These are phyloP conservation scores for Penicillium sp. DNA, from an alignment of 2,329 filamentous ascomycete genomes.

Conservation along the genomic window DNA sequence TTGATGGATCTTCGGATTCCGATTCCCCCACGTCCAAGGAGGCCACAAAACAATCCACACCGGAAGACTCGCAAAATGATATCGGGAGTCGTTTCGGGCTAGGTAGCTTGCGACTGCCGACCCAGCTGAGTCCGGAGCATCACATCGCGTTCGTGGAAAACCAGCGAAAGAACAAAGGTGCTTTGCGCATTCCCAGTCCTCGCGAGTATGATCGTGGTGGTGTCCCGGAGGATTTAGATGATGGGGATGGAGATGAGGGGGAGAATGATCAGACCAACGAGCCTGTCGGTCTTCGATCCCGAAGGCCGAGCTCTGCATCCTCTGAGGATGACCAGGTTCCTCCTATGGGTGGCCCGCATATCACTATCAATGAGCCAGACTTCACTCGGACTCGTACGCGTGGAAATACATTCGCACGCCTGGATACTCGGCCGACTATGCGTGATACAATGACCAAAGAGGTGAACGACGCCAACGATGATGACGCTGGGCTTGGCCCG, in stretches of 20 bases:
- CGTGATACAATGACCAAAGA: constrained; percentile 34
- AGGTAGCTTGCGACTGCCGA: constrained; percentile 54
- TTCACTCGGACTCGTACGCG: constrained; percentile 35
- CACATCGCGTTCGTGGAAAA: constrained; percentile 87
- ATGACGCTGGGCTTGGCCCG: constrained; percentile 16
- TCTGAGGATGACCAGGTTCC: constrained; percentile 25
- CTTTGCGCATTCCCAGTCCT: constrained; percentile 86
- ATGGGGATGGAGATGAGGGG: constrained; percentile 47
- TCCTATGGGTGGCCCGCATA: constrained; percentile 40
- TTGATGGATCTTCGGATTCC: constrained; percentile 27
- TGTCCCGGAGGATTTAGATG: constrained; percentile 62
- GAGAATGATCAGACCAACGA: constrained; percentile 18
- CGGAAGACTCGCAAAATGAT: constrained; percentile 14
- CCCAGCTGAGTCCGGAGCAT: constrained; percentile 64
- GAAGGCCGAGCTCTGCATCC: constrained; percentile 13
- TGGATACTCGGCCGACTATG: constrained; percentile 38
- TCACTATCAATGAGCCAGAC: constrained; percentile 51
- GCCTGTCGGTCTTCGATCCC: constrained; percentile 25
- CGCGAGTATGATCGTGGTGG: constrained; percentile 84
- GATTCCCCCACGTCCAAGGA: constrained; percentile 23
- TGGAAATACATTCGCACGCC: constrained; percentile 39
- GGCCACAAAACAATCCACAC: constrained; percentile 19
- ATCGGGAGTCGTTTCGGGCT: constrained; percentile 50
- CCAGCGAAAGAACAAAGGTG: constrained; percentile 73
- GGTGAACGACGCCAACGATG: constrained; percentile 21